These are phyloP conservation scores for Fomitopsis serialis DNA, from an alignment of 768 basidiomycete species.

Conservation along the genomic window DNA sequence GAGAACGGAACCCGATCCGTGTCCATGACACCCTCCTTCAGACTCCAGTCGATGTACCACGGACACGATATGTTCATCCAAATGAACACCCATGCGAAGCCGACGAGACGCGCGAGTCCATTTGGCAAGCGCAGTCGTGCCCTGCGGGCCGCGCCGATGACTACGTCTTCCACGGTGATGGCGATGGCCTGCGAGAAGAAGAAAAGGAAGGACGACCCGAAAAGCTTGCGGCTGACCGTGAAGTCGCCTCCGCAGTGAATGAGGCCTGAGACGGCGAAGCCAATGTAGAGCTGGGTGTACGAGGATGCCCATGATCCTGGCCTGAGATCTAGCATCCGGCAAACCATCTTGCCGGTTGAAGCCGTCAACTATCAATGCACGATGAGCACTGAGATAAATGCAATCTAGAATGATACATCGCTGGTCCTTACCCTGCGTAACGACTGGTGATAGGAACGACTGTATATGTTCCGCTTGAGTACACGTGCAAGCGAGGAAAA, in stretches of 20 bases:
- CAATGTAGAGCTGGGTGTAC: constrained; percentile 14
- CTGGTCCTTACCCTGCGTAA: constrained; percentile 26
- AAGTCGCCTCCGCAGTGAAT: constrained; percentile 13
- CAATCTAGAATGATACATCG: too few species aligned
- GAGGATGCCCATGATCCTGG: constrained; percentile 14
- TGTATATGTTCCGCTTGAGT: constrained; percentile 2
- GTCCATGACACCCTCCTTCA: not conserved
- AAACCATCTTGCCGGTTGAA: constrained; percentile 5
- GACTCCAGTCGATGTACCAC: not conserved
- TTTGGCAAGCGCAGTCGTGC: not conserved
- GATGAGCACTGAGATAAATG: not conserved
- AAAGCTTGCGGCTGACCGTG: constrained; percentile 6
- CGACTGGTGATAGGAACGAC: constrained; percentile 34
- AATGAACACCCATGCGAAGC: constrained; percentile 10
- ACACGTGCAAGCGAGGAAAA: not conserved
- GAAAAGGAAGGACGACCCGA: constrained; percentile 12
- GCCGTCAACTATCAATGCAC: constrained; percentile 5
- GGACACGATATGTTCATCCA: constrained; percentile 3
- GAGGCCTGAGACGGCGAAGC: constrained; percentile 12
- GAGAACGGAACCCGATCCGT: not conserved
- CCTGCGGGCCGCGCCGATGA: constrained; percentile 1
- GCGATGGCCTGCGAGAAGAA: constrained; percentile 10
- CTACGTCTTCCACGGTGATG: constrained; percentile 13
- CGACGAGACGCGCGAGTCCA: not conserved
- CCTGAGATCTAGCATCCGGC: constrained; percentile 4